Evolutionary conservation across 345 rosid species (phyloP).

Genomic region (Alliaria petiolata): DNA sequence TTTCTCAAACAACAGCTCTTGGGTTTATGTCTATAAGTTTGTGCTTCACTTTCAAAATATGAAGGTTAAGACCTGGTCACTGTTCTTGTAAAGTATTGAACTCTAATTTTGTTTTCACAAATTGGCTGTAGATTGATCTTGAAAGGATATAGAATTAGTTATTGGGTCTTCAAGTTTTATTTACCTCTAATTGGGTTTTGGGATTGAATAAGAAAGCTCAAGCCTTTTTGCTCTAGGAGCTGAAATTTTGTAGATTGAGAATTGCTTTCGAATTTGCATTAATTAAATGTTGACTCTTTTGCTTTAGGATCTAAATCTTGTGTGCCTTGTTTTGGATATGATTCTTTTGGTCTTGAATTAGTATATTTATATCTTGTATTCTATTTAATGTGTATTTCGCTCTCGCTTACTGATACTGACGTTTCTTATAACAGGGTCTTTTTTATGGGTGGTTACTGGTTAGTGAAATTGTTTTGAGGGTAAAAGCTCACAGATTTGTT

Average conservation of each 20-base stretch:
- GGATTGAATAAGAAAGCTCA: neutral
- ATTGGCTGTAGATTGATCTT: neutral
- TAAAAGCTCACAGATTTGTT: neutral
- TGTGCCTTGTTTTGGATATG: neutral
- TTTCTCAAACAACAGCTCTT: neutral
- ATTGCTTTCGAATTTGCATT: neutral
- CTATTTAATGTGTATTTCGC: neutral
- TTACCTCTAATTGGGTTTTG: neutral
- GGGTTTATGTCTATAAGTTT: neutral
- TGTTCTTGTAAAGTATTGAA: neutral
- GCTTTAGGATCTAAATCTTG: neutral
- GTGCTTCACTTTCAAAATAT: too few relatives aligned
- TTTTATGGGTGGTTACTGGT: neutral
- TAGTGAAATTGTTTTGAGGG: conserved; percentile 5
- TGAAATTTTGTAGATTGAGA: neutral
- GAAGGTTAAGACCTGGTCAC: too few relatives aligned
- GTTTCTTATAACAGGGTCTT: conserved; percentile 23
- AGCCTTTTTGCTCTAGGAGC: neutral
- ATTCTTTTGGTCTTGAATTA: neutral
- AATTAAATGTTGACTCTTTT: neutral
- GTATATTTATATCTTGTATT: neutral
- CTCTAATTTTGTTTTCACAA: neutral
- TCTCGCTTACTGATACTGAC: neutral
- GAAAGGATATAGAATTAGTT: neutral
- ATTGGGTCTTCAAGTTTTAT: neutral